These are phyloP conservation scores for Aspergillus fumigatiaffinis DNA, from an alignment of 2,329 filamentous ascomycete genomes.

Conservation along the genomic window DNA sequence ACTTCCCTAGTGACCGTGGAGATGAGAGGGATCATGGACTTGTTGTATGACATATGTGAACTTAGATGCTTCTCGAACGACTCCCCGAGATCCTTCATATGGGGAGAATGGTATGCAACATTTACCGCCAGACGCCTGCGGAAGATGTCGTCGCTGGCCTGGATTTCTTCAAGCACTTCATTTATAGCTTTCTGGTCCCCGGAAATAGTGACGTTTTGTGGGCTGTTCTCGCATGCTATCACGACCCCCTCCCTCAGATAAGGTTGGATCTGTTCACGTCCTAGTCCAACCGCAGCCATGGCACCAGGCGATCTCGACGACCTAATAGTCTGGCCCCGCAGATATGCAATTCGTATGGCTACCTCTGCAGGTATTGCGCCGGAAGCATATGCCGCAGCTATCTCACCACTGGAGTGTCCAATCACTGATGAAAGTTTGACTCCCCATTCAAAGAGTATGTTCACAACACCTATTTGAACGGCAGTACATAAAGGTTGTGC, in stretches of 20 bases:
- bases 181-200: slow-evolving; percentile 26
- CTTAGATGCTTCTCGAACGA: too few relatives aligned
- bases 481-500: slow-evolving; percentile 24
- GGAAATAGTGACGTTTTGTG: slow-evolving; percentile 35
- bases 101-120: slow-evolving; percentile 25
- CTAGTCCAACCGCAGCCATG: slow-evolving; percentile 20
- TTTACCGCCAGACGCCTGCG: slow-evolving; percentile 17
- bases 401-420: slow-evolving; percentile 51
- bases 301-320: neutral
- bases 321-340: neutral
- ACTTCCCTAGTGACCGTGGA: neutral
- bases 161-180: slow-evolving; percentile 10
- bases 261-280: neutral
- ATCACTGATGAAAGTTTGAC: slow-evolving; percentile 37
- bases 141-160: slow-evolving; percentile 13
- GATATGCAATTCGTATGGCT: slow-evolving; percentile 8
- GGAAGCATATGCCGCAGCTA: slow-evolving; percentile 49
- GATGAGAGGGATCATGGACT: neutral
- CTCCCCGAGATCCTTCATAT: slow-evolving; percentile 14
- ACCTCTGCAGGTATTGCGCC: slow-evolving; percentile 37
- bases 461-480: slow-evolving; percentile 25
- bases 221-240: slow-evolving; percentile 39
- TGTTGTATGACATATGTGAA: too few relatives aligned
- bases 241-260: slow-evolving; percentile 4
- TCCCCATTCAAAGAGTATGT: slow-evolving; percentile 26